A percentile compares a stretch with the other conserved stretches of the same genome.
Conservation (phyloP, 495 filamentous ascomycete species). For the Aspergillus affinis region DNA sequence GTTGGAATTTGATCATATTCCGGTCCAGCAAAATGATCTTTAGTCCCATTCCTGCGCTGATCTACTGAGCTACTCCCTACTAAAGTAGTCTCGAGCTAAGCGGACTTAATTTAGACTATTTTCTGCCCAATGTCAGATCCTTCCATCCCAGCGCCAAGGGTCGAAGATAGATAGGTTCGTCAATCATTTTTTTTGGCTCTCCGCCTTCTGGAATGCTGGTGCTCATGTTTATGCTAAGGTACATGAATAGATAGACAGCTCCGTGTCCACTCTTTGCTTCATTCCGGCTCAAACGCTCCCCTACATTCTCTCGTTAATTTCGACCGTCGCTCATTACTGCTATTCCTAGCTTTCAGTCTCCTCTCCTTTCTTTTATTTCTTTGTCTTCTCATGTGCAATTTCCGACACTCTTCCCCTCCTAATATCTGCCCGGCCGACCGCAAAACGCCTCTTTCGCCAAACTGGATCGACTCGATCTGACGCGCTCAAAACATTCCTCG, state of each 20-base stretch:
- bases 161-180: slow-evolving; percentile 9
- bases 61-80: neutral
- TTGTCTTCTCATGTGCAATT: neutral
- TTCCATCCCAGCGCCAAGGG: slow-evolving; percentile 5
- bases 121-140: slow-evolving; percentile 2
- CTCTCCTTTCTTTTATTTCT: slow-evolving; percentile 5
- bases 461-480: neutral
- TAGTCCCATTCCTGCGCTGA: neutral
- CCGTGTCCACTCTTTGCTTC: neutral
- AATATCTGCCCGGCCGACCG: slow-evolving; percentile 9
- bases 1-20: no score
- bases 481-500: neutral
- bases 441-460: slow-evolving; percentile 5
- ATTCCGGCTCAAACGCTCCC: neutral
- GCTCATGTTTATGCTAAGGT: neutral
- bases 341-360: neutral
- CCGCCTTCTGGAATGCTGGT: slow-evolving; percentile 14
- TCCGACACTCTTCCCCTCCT: neutral
- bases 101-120: neutral
- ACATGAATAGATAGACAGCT: neutral
- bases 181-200: slow-evolving; percentile 16
- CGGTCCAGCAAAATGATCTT: neutral
- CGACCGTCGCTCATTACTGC: slow-evolving; percentile 14
- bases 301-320: slow-evolving; percentile 1
- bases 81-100: neutral